phyloP scores from a whole-genome alignment of 106 monocot species.

The Acanthochlamys bracteata region DNA sequence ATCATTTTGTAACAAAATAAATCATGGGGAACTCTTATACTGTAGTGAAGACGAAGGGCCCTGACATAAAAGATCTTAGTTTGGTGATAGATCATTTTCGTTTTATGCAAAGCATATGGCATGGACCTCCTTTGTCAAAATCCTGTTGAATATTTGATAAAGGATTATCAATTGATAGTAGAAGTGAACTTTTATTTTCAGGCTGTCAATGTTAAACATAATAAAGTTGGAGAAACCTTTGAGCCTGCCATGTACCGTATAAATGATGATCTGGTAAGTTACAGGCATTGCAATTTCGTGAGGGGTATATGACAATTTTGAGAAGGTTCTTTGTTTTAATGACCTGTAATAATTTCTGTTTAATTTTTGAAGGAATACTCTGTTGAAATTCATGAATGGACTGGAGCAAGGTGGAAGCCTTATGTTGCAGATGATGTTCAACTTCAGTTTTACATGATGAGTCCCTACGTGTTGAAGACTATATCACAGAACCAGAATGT shows the following conservation, averaged over 20 bases:
- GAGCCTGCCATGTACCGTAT: conserved; percentile 86
- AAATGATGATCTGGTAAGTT: conserved; percentile 89
- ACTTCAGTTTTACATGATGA: conserved; percentile 99
- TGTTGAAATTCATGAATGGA: conserved; percentile 93
- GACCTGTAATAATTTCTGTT: background rate
- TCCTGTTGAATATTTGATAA: no score
- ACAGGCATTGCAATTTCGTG: background rate
- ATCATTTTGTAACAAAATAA: no score
- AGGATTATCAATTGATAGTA: no score
- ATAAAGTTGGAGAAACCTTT: conserved; percentile 57
- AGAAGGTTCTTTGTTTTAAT: background rate
- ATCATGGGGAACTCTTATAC: no score
- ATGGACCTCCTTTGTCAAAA: no score
- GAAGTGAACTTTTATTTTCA: conserved; percentile 10
- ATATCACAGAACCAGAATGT: conserved; percentile 76
- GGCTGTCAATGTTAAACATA: conserved; percentile 86
- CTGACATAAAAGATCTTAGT: no score
- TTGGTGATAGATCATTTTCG: no score
- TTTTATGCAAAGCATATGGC: no score
- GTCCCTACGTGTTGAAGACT: conserved; percentile 87
- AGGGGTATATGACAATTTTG: background rate
- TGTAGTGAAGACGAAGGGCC: no score
- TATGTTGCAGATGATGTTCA: conserved; percentile 93
- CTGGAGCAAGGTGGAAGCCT: conserved; percentile 82
- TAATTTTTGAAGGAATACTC: conserved; percentile 61